Conservation (phyloP, 345 rosid genomes). For the Euphorbia lathyris region DNA sequence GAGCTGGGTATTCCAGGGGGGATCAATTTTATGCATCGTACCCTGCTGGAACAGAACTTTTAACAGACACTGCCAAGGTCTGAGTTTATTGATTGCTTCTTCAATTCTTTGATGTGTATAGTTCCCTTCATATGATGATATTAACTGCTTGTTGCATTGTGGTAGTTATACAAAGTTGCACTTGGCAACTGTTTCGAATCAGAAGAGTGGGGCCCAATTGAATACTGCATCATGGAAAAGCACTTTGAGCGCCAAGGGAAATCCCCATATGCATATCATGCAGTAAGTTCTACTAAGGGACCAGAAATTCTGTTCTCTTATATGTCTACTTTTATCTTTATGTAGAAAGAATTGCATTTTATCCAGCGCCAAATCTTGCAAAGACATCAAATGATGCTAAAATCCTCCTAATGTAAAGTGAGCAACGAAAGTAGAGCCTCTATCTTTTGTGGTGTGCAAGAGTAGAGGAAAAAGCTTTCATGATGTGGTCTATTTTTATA, state of each 20-base stretch:
- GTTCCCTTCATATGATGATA: constrained; percentile 6
- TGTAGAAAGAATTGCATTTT: not conserved
- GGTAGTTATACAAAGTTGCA: constrained; percentile 80
- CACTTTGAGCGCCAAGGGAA: constrained; percentile 95
- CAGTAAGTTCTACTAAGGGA: constrained; percentile 42
- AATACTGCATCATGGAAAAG: constrained; percentile 74
- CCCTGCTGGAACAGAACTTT: constrained; percentile 91
- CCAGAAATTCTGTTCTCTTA: not conserved
- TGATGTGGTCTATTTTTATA: no score
- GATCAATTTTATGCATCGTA: constrained; percentile 90
- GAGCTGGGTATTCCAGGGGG: constrained; percentile 84
- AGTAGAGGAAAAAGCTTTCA: no score
- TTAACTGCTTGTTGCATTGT: constrained; percentile 8
- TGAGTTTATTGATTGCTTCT: not conserved
- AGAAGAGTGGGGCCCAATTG: constrained; percentile 88
- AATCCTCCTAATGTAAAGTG: not conserved
- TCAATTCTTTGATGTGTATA: not conserved
- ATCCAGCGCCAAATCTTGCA: not conserved
- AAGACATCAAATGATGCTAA: not conserved
- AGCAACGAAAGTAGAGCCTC: not conserved
- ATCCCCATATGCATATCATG: constrained; percentile 85
- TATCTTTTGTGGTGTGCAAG: not conserved
- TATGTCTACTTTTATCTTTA: not conserved
- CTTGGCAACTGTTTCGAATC: constrained; percentile 80
- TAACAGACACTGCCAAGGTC: constrained; percentile 76